Evolutionary conservation across 2,329 filamentous ascomycete genomes (phyloP).

Genomic region (Aotearoamyces nothofagi): DNA sequence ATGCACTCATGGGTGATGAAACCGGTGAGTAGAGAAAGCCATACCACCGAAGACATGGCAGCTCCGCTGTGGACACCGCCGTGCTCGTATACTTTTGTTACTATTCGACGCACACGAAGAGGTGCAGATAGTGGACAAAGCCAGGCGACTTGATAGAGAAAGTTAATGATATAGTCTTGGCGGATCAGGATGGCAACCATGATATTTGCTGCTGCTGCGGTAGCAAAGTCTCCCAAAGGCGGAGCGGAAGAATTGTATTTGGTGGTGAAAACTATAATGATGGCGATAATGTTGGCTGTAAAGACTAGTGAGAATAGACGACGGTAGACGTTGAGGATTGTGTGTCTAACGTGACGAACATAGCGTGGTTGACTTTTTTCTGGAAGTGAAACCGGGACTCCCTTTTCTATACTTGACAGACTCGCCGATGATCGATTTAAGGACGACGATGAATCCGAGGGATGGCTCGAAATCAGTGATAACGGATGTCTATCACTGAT

Average conservation of each 20-base stretch:
- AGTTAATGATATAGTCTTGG: conserved; percentile 37
- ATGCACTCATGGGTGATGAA: conserved; percentile 11
- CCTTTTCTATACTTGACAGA: too few relatives aligned
- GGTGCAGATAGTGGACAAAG: conserved; percentile 31
- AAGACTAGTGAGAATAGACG: conserved; percentile 38
- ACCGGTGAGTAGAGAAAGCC: conserved; percentile 27
- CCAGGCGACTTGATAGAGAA: conserved; percentile 29
- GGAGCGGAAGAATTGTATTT: conserved; percentile 7
- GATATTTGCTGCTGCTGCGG: conserved; percentile 25
- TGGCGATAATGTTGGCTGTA: conserved; percentile 29
- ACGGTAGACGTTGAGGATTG: conserved; percentile 36
- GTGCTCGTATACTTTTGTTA: conserved; percentile 35
- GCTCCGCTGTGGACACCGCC: conserved; percentile 37
- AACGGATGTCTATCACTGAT: too few relatives aligned
- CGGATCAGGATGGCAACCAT: conserved; percentile 32
- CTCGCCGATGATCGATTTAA: too few relatives aligned
- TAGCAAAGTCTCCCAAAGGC: conserved; percentile 9
- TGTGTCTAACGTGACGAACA: conserved; percentile 10
- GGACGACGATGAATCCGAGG: too few relatives aligned
- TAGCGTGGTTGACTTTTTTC: conserved; percentile 1
- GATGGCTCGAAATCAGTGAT: too few relatives aligned
- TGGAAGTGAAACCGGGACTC: conserved; percentile 1
- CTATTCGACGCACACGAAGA: conserved; percentile 28
- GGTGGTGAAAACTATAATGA: conserved; percentile 22
- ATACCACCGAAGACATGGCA: conserved; percentile 30